Conservation (phyloP, 208 protist genomes). For the Trichomonas vaginalis region DNA sequence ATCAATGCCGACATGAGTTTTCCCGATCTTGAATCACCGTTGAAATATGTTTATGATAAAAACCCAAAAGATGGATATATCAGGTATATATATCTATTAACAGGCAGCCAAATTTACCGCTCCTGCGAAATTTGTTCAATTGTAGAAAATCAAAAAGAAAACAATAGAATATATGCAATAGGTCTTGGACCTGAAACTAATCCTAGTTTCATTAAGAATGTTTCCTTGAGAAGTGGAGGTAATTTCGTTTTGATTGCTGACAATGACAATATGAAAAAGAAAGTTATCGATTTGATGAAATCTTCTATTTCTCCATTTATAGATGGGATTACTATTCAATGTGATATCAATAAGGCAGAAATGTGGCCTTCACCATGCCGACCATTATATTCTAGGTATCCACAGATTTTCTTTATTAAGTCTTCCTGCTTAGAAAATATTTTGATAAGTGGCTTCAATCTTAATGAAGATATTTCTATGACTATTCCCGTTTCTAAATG, state of each 20-base stretch:
- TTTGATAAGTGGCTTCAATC: too few relatives aligned
- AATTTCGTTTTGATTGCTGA: neutral
- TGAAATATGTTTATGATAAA: slow-evolving; percentile 24
- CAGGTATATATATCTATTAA: slow-evolving; percentile 41
- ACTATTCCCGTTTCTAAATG: too few relatives aligned
- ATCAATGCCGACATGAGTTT: slow-evolving; percentile 41
- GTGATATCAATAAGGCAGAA: neutral
- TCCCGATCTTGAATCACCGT: too few relatives aligned
- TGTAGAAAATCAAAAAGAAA: neutral
- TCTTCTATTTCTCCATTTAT: neutral
- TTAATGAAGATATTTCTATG: too few relatives aligned
- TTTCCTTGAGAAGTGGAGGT: neutral
- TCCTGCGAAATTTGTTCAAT: neutral
- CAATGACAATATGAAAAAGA: neutral
- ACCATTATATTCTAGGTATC: neutral
- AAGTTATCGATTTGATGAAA: neutral
- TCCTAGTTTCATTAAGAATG: neutral
- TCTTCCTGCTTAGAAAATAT: too few relatives aligned
- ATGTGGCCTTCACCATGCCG: neutral
- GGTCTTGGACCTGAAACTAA: neutral
- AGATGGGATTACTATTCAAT: neutral
- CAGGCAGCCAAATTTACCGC: slow-evolving; percentile 37
- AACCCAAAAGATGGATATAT: neutral
- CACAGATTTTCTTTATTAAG: neutral
- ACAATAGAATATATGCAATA: neutral